Evolutionary conservation across 345 rosid genomes (phyloP).

Genomic region (Syzygium grande): DNA sequence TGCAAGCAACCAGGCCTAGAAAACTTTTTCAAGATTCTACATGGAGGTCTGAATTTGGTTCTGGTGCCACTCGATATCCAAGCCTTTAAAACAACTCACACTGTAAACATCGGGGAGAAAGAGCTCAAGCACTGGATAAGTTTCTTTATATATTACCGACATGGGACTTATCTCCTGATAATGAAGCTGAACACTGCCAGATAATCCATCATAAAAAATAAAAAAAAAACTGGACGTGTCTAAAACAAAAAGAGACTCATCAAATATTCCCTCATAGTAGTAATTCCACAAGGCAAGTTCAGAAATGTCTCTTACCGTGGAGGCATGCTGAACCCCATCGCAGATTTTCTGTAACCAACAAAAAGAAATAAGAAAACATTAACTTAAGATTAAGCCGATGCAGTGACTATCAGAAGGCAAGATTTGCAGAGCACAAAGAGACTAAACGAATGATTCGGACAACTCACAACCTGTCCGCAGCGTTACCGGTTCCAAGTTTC

Average conservation of each 20-base stretch:
- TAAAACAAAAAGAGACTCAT: background rate
- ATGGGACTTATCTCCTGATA: background rate
- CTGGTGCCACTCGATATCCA: background rate
- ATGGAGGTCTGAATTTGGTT: background rate
- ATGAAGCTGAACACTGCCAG: background rate
- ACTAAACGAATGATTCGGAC: background rate
- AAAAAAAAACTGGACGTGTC: background rate
- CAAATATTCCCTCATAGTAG: background rate
- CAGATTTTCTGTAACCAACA: background rate
- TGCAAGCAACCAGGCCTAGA: background rate
- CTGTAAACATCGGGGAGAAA: background rate
- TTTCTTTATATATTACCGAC: background rate
- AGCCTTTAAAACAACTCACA: background rate
- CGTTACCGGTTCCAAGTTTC: conserved; percentile 21
- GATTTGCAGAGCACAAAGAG: background rate
- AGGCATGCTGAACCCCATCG: background rate
- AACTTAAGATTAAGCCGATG: background rate
- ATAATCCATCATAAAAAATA: background rate
- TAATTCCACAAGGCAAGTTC: background rate
- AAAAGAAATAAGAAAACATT: background rate
- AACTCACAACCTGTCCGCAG: conserved; percentile 28
- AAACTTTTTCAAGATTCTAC: background rate
- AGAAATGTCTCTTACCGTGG: background rate
- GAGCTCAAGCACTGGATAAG: background rate
- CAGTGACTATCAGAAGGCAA: background rate